Evolutionary conservation across 2,329 filamentous ascomycete genomes (phyloP), one percentile per base, ranked within the genome.

Genomic region (Monilinia fructicola): DNA sequence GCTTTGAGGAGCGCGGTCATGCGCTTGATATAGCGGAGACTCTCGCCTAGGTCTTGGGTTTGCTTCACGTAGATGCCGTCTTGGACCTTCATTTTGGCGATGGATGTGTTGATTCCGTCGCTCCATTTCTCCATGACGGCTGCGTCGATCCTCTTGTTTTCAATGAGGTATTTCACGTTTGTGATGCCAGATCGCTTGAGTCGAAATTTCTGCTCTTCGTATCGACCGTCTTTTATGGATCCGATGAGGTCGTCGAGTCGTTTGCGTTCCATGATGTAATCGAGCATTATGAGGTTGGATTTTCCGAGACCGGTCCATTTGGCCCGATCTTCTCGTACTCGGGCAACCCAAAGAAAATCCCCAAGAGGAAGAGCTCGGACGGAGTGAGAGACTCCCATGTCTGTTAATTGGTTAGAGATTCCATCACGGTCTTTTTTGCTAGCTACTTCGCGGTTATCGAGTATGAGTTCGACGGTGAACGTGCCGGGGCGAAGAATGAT

Each of bases 201-300:
- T 1, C 91, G 88, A 74, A 93, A 94, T 75, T 95, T 94, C 75
- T 95, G 91, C 76, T 95, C 91, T 71, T 90, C 89, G 72, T 93
- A 94, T 2, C 91, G 87, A 1, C 90, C 90, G 69, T 94, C 91
- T 76, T 90, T 92, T 78, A 95, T 92, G 69, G 90, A 93, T 61
- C 84, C 81, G n/a, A 94, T 83, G 56, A 95, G 79, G 75, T 95
- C 91, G 74, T 94, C 91, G 0, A 93, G 83, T 11, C 91, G 83
- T 75, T 95, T 95, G 68, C 91, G 84, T 78, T 95, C 91, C 1
- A 93, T 84, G 54, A 95, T 91, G 82, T 88, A 92, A 76, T 94
- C 91, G 5, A 95, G 81, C 56, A 92, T 86, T 16, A 94, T 78
- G 75, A 93, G 90, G 67, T 87, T 84, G 21, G 88, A 87, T 73